A percentile compares a stretch with the other conserved stretches of the same genome.
Evolutionary conservation across 1,139 yeast genomes (phyloP).

Genomic region (Geotrichum bryndzae): DNA sequence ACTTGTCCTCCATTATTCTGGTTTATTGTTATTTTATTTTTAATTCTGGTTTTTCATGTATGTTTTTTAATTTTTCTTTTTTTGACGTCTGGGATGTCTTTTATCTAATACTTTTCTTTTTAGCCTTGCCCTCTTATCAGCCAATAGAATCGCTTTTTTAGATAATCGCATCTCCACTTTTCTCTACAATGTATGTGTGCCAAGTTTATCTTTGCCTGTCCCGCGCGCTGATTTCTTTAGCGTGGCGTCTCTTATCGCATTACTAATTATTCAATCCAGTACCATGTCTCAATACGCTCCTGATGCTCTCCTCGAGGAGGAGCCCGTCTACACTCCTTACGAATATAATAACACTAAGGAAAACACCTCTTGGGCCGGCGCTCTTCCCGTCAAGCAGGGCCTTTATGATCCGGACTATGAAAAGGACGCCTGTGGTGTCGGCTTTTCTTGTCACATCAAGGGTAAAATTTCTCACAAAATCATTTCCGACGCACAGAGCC

Average conservation of each 20-base stretch:
- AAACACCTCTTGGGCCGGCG: constrained; percentile 86
- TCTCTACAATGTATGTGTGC: neutral
- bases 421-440: constrained; percentile 98
- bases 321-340: constrained; percentile 39
- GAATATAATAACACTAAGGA: constrained; percentile 69
- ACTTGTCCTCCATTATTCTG: neutral
- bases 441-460: constrained; percentile 91
- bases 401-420: constrained; percentile 90
- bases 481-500: constrained; percentile 75
- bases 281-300: constrained; percentile 12
- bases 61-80: neutral
- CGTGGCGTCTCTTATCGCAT: neutral
- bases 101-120: neutral
- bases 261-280: constrained; percentile 4
- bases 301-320: constrained; percentile 23
- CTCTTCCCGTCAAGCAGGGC: constrained; percentile 82
- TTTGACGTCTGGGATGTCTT: neutral
- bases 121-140: neutral
- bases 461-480: constrained; percentile 86
- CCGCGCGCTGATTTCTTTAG: neutral
- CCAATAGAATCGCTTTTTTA: neutral
- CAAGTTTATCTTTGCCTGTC: neutral
- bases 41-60: neutral
- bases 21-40: neutral
- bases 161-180: neutral